These are phyloP conservation scores for Clitoria ternatea DNA, from an alignment of 306 rosid genomes.

Conservation along the genomic window DNA sequence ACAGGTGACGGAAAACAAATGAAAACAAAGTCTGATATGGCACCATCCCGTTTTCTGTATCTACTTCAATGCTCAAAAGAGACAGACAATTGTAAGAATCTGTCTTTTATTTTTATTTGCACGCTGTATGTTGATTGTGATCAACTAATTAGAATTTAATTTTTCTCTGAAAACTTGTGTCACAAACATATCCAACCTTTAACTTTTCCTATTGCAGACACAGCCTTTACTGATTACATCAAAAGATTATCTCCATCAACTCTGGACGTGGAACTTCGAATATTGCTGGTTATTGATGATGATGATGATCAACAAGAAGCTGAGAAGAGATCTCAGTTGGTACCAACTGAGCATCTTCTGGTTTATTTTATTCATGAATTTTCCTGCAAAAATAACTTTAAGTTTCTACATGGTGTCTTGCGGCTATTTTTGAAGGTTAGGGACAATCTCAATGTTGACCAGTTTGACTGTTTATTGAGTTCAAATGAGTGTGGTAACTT, in stretches of 20 bases:
- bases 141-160: background rate
- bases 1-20: slow-evolving; percentile 27
- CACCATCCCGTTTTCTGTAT: slow-evolving; percentile 47
- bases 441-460: background rate
- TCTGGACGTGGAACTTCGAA: slow-evolving; percentile 82
- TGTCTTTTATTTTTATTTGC: slow-evolving; percentile 7
- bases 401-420: slow-evolving; percentile 80
- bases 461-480: background rate
- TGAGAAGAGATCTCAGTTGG: no score
- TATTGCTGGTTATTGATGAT: slow-evolving; percentile 70
- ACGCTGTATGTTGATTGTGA: background rate
- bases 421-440: slow-evolving; percentile 77
- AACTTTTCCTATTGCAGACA: slow-evolving; percentile 42
- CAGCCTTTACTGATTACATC: slow-evolving; percentile 66
- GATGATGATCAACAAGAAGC: slow-evolving; percentile 51
- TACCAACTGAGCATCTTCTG: slow-evolving; percentile 62
- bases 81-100: slow-evolving; percentile 55
- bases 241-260: slow-evolving; percentile 71
- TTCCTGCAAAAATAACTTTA: slow-evolving; percentile 67
- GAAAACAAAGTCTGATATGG: slow-evolving; percentile 30
- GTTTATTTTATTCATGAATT: slow-evolving; percentile 72
- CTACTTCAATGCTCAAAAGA: no score
- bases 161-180: background rate
- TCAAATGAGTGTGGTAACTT: slow-evolving; percentile 20
- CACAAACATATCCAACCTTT: background rate